These are phyloP conservation scores for Yamadazyma laniorum DNA, from an alignment of 805 yeast genomes.

Conservation along the genomic window DNA sequence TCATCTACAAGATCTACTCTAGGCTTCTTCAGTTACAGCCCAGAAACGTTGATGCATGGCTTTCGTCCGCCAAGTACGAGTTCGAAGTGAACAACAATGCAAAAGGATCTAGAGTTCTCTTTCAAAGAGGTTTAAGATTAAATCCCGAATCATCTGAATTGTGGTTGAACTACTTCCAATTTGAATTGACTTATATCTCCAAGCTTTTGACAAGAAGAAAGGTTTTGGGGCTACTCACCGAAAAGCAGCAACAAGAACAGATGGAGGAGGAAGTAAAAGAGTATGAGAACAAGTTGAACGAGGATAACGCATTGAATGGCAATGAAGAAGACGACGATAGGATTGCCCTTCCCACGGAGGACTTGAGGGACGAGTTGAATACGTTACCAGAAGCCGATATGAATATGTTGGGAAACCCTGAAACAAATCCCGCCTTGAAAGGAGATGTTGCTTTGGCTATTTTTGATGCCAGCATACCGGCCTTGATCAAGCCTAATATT, in stretches of 20 bases:
- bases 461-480: constrained; percentile 36
- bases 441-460: constrained; percentile 48
- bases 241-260: constrained; percentile 60
- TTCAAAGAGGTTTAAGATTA: constrained; percentile 82
- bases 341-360: constrained; percentile 53
- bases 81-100: constrained; percentile 86
- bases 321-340: constrained; percentile 34
- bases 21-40: constrained; percentile 84
- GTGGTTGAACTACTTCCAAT: constrained; percentile 84
- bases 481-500: constrained; percentile 18
- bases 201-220: constrained; percentile 81
- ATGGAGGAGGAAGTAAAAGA: constrained; percentile 42
- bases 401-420: constrained; percentile 82
- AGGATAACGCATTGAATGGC: constrained; percentile 19
- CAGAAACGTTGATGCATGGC: constrained; percentile 87
- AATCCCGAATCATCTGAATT: constrained; percentile 68
- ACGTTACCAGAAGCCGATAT: constrained; percentile 84
- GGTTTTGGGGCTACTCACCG: constrained; percentile 74
- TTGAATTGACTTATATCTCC: constrained; percentile 83
- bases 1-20: constrained; percentile 73
- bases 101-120: constrained; percentile 79
- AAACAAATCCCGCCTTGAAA: constrained; percentile 69
- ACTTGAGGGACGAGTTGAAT: constrained; percentile 60
- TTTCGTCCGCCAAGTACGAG: constrained; percentile 92
- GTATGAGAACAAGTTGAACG: constrained; percentile 29